A percentile compares a stretch with the other conserved stretches of the same genome.
Conservation (phyloP, 495 filamentous ascomycete species). For the Cercophora newfieldiana region DNA sequence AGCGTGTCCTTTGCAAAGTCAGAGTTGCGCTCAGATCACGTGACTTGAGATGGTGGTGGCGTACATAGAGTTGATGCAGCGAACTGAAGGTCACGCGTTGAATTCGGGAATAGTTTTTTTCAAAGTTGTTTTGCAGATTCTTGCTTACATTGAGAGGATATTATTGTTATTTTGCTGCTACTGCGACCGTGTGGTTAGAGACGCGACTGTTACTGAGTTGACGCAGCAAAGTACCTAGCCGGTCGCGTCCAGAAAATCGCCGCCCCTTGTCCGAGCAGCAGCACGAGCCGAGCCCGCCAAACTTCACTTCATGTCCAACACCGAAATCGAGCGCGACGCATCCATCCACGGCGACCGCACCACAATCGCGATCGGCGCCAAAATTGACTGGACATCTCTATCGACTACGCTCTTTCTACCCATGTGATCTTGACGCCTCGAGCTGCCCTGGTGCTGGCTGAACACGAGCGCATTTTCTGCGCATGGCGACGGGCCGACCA, state of each 20-base stretch:
- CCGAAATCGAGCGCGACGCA: constrained; percentile 40
- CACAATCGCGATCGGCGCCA: constrained; percentile 34
- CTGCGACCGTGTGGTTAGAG: neutral
- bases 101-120: neutral
- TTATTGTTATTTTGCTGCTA: neutral
- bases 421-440: constrained; percentile 41
- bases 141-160: too few relatives aligned
- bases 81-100: neutral
- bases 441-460: constrained; percentile 41
- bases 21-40: neutral
- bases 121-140: neutral
- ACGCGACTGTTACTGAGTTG: neutral
- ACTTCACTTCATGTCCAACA: constrained; percentile 46
- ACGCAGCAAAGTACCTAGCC: neutral
- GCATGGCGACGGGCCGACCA: constrained; percentile 49
- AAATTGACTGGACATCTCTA: constrained; percentile 40
- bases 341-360: constrained; percentile 44
- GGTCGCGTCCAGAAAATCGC: too few relatives aligned
- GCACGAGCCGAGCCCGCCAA: constrained; percentile 41
- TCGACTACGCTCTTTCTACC: constrained; percentile 42
- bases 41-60: neutral
- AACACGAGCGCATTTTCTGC: constrained; percentile 48
- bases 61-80: neutral
- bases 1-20: neutral
- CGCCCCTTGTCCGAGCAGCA: constrained; percentile 36